These are phyloP conservation scores for Pisolithus thermaeus DNA, from an alignment of 1,284 basidiomycete genomes.

Conservation along the genomic window DNA sequence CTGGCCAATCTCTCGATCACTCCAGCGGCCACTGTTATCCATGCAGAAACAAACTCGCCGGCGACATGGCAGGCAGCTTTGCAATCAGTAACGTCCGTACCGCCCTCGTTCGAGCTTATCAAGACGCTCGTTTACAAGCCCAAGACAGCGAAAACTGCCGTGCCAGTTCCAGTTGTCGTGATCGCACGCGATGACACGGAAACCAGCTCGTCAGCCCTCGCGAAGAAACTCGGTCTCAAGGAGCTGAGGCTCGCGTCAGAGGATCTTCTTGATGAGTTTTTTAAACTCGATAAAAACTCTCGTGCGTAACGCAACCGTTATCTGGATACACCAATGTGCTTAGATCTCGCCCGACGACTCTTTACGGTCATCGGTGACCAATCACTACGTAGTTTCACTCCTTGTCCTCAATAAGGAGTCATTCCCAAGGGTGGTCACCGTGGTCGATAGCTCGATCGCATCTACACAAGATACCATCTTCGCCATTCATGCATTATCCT, in stretches of 20 bases:
- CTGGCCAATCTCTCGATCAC: constrained; percentile 51
- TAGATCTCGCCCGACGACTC: constrained; percentile 2
- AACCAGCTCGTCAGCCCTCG: constrained; percentile 70
- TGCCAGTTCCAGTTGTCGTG: constrained; percentile 81
- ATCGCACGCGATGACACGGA: constrained; percentile 83
- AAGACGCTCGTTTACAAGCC: constrained; percentile 89
- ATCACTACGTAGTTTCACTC: constrained; percentile 59
- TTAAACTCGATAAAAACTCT: constrained; percentile 82
- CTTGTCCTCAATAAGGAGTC: constrained; percentile 65
- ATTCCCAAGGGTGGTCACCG: constrained; percentile 72
- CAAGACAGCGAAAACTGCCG: constrained; percentile 85
- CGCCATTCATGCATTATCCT: constrained; percentile 73
- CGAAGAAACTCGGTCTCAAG: constrained; percentile 82
- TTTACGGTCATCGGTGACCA: not conserved
- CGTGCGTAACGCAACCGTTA: constrained; percentile 42
- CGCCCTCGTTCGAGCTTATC: constrained; percentile 61
- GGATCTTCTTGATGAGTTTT: constrained; percentile 84
- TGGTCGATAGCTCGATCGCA: constrained; percentile 76
- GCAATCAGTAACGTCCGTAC: constrained; percentile 40
- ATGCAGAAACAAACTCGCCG: constrained; percentile 56
- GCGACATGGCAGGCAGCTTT: constrained; percentile 65
- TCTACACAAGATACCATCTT: constrained; percentile 50
- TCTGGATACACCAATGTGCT: not conserved
- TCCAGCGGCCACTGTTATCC: constrained; percentile 45
- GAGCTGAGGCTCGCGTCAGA: constrained; percentile 86